These are phyloP conservation scores for Dalbergia cochinchinensis DNA, from an alignment of 306 rosid genomes.

Conservation along the genomic window DNA sequence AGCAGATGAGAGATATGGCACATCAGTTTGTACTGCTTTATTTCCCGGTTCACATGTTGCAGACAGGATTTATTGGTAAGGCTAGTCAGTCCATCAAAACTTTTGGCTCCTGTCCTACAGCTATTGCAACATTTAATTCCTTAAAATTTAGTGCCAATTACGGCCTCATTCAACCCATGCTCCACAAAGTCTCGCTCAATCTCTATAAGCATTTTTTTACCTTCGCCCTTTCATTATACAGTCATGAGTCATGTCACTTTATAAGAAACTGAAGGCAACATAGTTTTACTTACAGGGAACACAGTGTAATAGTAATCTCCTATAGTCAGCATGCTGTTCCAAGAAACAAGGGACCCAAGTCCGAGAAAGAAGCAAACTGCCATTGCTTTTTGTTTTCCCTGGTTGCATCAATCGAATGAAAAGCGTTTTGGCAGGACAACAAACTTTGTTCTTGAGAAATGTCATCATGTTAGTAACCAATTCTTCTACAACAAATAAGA, in stretches of 20 bases:
- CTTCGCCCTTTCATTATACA: background rate
- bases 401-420: conserved; percentile 20
- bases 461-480: too few relatives aligned
- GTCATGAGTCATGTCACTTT: background rate
- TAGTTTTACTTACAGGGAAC: conserved; percentile 65
- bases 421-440: background rate
- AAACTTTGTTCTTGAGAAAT: conserved; percentile 10
- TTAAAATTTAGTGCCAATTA: too few relatives aligned
- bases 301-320: conserved; percentile 76
- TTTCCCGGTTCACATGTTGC: too few relatives aligned
- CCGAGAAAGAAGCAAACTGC: conserved; percentile 80
- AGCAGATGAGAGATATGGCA: background rate
- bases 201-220: background rate
- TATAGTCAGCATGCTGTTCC: conserved; percentile 75
- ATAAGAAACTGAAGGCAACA: background rate
- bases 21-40: too few relatives aligned
- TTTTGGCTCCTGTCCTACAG: too few relatives aligned
- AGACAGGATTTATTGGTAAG: too few relatives aligned
- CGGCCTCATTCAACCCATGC: too few relatives aligned
- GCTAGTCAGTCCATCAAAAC: too few relatives aligned
- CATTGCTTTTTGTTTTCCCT: conserved; percentile 63
- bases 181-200: too few relatives aligned
- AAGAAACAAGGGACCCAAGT: conserved; percentile 66
- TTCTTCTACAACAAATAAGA: background rate
- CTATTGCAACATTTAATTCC: too few relatives aligned